Evolutionary conservation across 1,284 basidiomycete genomes (phyloP).

Genomic region (Fomitopsis palustris): DNA sequence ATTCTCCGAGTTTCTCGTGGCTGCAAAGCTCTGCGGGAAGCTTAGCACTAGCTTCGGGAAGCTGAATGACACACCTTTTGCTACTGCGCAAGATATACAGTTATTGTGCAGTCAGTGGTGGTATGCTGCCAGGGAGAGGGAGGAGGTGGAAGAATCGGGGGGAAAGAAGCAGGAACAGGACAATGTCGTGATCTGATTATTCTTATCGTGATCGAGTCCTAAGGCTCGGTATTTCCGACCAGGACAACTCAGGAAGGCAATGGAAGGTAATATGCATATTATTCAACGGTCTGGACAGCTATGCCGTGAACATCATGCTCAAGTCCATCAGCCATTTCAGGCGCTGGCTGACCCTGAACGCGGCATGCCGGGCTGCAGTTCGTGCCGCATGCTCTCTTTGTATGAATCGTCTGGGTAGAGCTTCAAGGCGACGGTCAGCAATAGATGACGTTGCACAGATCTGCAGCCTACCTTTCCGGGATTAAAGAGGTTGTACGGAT

Average conservation of each 20-base stretch:
- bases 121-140: not conserved
- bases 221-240: too few species aligned
- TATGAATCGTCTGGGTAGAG: constrained; percentile 6
- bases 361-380: not conserved
- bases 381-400: not conserved
- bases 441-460: not conserved
- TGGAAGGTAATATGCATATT: too few species aligned
- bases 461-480: constrained; percentile 68
- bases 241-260: too few species aligned
- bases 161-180: too few species aligned
- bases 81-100: too few species aligned
- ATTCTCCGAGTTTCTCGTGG: too few species aligned
- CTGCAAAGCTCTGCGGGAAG: too few species aligned
- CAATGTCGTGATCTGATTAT: too few species aligned
- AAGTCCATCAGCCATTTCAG: not conserved
- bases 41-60: too few species aligned
- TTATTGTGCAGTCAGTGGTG: too few species aligned
- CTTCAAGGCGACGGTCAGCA: not conserved
- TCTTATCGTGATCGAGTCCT: too few species aligned
- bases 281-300: not conserved
- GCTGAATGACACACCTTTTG: too few species aligned
- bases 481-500: constrained; percentile 79
- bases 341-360: not conserved
- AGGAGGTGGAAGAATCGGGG: not conserved
- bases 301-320: not conserved